Evolutionary conservation across 169 alveolate genomes (phyloP), one percentile per base, ranked within the genome.

Genomic region (Cryptosporidium parvum): DNA sequence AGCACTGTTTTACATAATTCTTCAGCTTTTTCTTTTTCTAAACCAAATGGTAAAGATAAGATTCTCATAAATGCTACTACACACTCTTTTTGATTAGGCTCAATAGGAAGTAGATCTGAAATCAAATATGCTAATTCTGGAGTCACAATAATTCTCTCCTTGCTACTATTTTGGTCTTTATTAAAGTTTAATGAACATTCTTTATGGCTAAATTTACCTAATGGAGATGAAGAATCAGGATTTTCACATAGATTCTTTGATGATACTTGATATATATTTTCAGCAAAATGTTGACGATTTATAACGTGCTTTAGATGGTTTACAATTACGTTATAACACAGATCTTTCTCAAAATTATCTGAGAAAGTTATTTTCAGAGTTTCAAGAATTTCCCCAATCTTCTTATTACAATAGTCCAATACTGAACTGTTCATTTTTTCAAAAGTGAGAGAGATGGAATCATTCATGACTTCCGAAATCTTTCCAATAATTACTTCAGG

Each of bases 201-300:
- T 3, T 23, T 26, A 14, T 26, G n/a, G 12, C n/a, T 56, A 26
- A 56, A 56, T 26, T 26, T 56, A 21, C 35, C 21, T 9, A 56
- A 26, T 26, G 67, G 67, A 21, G 67, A 56, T 23, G 48, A 18
- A 7, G 33, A 3, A 37, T 80, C 65, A 26, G 51, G 14, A 33
- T 16, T 59, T 8, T 35, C 71, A 29, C 72, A 65, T 5, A 65
- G 14, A 7, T n/a, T 31, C 26, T 65, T 29, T 29, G 72, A 65
- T 3, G 72, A 65, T n/a, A 33, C 80, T 44, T 80, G 68, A 45
- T 80, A 80, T 44, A 80, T 80, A 51, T 80, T 80, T 23, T 80
- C 89, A 12, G 89, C 89, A 59, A 61, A 80, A 9, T 80, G 89
- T 31, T 80, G 89, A 18, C 89, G 72, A 42, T 80, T 80, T 8